phyloP scores from a whole-genome alignment of 345 rosid genomes.

The Nasturtium officinale region DNA sequence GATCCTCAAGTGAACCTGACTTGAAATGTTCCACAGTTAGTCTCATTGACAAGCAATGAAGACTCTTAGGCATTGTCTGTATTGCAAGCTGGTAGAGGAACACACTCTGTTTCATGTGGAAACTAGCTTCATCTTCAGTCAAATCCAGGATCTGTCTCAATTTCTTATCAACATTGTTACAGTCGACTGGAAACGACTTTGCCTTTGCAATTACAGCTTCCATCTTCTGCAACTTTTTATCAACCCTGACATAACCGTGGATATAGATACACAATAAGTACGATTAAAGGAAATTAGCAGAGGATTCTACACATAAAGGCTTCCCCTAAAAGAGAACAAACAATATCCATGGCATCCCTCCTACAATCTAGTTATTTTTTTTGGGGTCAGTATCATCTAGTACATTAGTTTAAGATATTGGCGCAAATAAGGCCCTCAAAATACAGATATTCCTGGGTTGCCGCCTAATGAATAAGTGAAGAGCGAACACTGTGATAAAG shows the following conservation, averaged over 20 bases:
- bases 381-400: not conserved
- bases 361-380: conserved; percentile 3
- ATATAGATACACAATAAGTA: conserved; percentile 20
- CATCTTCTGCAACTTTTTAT: conserved; percentile 64
- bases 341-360: conserved; percentile 12
- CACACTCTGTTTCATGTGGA: conserved; percentile 81
- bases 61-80: conserved; percentile 95
- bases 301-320: conserved; percentile 12
- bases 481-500: not conserved
- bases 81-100: conserved; percentile 82
- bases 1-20: conserved; percentile 50
- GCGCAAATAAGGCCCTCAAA: conserved; percentile 7
- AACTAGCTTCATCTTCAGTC: conserved; percentile 90
- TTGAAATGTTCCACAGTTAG: conserved; percentile 85
- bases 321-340: conserved; percentile 9
- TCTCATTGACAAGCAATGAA: conserved; percentile 88
- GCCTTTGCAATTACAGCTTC: conserved; percentile 72
- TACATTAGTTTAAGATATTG: conserved; percentile 10
- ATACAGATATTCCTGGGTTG: not conserved
- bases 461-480: conserved; percentile 1
- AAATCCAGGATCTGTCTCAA: conserved; percentile 86
- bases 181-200: conserved; percentile 68
- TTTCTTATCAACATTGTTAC: conserved; percentile 91
- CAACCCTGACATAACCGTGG: conserved; percentile 55
- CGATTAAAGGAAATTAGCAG: conserved; percentile 7